A percentile compares a stretch with the other conserved stretches of the same genome.
Conservation (phyloP, 2,329 filamentous ascomycete genomes). For the Conoideocrella luteorostrata region DNA sequence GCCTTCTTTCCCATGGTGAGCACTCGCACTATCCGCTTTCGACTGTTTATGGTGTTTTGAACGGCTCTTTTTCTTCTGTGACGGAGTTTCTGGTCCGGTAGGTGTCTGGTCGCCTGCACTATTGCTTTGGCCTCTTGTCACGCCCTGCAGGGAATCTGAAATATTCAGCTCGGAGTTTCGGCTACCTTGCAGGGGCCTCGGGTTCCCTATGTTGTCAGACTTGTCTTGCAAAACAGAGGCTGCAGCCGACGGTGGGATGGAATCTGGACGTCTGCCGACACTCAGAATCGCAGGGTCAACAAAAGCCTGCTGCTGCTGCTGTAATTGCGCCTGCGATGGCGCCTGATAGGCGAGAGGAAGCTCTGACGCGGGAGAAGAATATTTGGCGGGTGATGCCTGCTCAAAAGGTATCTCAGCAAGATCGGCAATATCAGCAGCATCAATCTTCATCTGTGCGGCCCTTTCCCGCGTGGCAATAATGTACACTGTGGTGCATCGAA, state of each 20-base stretch:
- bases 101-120: slow-evolving; percentile 14
- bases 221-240: slow-evolving; percentile 3
- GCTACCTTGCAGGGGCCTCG: not conserved
- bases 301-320: slow-evolving; percentile 41
- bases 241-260: slow-evolving; percentile 19
- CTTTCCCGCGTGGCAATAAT: slow-evolving; percentile 36
- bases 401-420: slow-evolving; percentile 33
- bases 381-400: slow-evolving; percentile 20
- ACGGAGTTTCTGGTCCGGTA: slow-evolving; percentile 16
- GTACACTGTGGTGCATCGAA: slow-evolving; percentile 26
- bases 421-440: slow-evolving; percentile 38
- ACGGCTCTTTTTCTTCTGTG: slow-evolving; percentile 26
- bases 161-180: slow-evolving; percentile 18
- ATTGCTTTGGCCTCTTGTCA: slow-evolving; percentile 15
- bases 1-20: slow-evolving; percentile 19
- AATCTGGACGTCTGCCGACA: slow-evolving; percentile 41
- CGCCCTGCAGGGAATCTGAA: slow-evolving; percentile 20
- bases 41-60: slow-evolving; percentile 25
- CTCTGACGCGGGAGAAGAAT: slow-evolving; percentile 19
- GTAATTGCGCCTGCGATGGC: slow-evolving; percentile 20
- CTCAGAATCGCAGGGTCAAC: slow-evolving; percentile 81
- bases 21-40: slow-evolving; percentile 19
- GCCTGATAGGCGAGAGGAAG: slow-evolving; percentile 8
- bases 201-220: slow-evolving; percentile 9
- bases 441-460: slow-evolving; percentile 36